Conservation (phyloP, 2,329 filamentous ascomycete species). For the Huntiella decipiens region DNA sequence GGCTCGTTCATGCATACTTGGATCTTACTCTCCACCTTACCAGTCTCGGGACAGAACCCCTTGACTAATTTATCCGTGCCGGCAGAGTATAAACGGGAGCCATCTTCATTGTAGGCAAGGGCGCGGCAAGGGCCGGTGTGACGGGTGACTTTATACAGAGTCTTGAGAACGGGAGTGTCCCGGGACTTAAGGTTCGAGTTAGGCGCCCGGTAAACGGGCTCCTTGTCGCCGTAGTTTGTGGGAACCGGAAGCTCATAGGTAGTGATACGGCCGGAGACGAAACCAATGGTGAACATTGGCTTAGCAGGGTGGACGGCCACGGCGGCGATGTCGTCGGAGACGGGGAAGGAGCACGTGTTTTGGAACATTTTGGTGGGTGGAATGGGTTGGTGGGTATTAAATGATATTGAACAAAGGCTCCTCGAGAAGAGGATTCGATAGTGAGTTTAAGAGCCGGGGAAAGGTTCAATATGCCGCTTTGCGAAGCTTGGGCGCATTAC, state of each 20-base stretch:
- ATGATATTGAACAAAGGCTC: too few relatives aligned
- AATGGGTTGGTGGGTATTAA: background rate
- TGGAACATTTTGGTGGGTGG: constrained; percentile 48
- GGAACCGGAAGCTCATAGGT: constrained; percentile 51
- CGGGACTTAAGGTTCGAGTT: constrained; percentile 34
- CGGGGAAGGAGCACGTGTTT: constrained; percentile 74
- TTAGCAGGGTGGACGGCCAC: constrained; percentile 72
- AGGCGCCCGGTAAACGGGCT: background rate
- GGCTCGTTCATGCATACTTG: constrained; percentile 30
- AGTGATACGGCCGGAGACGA: constrained; percentile 71
- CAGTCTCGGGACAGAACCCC: constrained; percentile 37
- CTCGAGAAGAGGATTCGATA: too few relatives aligned
- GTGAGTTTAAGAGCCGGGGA: too few relatives aligned
- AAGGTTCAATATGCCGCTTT: background rate
- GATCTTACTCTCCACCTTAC: constrained; percentile 63
- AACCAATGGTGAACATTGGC: constrained; percentile 69
- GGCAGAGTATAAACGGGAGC: constrained; percentile 47
- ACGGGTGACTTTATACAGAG: constrained; percentile 66
- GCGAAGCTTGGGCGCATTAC: too few relatives aligned
- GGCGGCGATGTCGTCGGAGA: constrained; percentile 71
- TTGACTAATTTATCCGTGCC: constrained; percentile 41
- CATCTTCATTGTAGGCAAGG: constrained; percentile 62
- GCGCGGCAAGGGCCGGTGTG: constrained; percentile 89
- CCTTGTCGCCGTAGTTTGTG: background rate
- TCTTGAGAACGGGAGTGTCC: constrained; percentile 48